Base-by-base conservation (phyloP, 148 eudicot genomes). In the Amaranthus palmeri region DNA sequence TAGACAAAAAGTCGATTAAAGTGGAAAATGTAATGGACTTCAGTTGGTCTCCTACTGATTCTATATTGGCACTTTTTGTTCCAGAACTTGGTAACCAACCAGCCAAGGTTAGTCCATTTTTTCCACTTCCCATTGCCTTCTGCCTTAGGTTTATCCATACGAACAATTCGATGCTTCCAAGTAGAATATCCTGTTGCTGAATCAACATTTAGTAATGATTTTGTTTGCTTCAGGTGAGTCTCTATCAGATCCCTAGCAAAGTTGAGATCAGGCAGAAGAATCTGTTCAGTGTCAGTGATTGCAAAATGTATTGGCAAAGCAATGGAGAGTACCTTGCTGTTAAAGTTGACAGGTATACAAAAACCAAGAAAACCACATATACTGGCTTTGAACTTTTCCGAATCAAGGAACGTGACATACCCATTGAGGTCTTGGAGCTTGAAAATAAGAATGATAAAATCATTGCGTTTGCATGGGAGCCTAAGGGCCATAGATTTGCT, bases 241-340 rank as follows among this genome's bases (percentile, higher is more conserved):
- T 93, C 17, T 79, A 91, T 76, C 96, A 93, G 87, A 89, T 95
- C 72, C 98, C 98, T 4, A 70, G 97, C 83, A 95, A 95, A 83
- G 86, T 75, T 46, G 97, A 95, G 76, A 58, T 95, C 73, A 87
- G 96, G 77, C 97, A 95, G 81, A 95, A 95, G 76, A 89, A 95
- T 71, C 96, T 91, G 51, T 95, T 88, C 83, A 91, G 96, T 81
- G 98, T 91, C 12, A 95, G 96, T 81, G 97, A 95, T 67, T 95
- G 98, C 79, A 89, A 91, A 86, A 88, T 91, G 92, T 95, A 95
- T 74, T 95, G 98, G 98, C 98, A 95, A 81, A 91, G 96, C 76
- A 89, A 70, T 76, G 98, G 98, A 45, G 98, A 93, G 9, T 91
- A 93, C 76, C 91, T 93, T 53, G 97, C 97, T 67, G 97, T 91